Percentiles rank a stretch among this genome's conserved stretches.
Conservation (phyloP, 75 land plant genomes). For the Pseudotsuga menziesii region DNA sequence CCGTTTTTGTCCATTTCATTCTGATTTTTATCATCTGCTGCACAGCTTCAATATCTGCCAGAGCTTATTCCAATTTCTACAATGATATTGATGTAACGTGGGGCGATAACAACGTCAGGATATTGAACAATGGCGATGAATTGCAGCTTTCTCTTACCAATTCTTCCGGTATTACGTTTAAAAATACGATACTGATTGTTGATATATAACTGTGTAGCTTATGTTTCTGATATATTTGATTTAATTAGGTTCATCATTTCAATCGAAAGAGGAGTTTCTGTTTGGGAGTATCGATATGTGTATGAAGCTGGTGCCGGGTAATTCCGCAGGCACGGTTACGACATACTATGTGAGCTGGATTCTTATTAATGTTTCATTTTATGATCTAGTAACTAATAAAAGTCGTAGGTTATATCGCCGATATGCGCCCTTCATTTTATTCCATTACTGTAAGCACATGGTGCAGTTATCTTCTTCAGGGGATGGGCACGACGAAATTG, state of each 20-base stretch:
- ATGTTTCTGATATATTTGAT: too few relatives aligned
- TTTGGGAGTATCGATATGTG: conserved; percentile 42
- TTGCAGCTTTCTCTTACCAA: not conserved
- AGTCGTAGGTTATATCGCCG: too few relatives aligned
- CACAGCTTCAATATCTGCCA: not conserved
- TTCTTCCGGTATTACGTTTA: not conserved
- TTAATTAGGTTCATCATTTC: conserved; percentile 21
- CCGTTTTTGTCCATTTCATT: too few relatives aligned
- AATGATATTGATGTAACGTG: not conserved
- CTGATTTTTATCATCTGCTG: too few relatives aligned
- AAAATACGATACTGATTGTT: not conserved
- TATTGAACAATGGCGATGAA: not conserved
- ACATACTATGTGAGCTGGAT: conserved; percentile 44
- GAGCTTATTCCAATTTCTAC: not conserved
- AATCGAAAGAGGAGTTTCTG: conserved; percentile 24
- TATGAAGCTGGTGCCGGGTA: conserved; percentile 46
- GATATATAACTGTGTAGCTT: not conserved
- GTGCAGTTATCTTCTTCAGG: too few relatives aligned
- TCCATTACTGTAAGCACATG: too few relatives aligned
- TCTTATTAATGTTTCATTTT: too few relatives aligned
- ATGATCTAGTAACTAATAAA: too few relatives aligned
- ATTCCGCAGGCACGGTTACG: conserved; percentile 34
- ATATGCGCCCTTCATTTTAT: too few relatives aligned
- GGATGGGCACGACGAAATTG: too few relatives aligned
- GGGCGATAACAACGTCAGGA: not conserved